A percentile compares a stretch with the other conserved stretches of the same genome.
Conservation (phyloP, 352 stramenopile genomes). For the Thalassiosira mediterranea region DNA sequence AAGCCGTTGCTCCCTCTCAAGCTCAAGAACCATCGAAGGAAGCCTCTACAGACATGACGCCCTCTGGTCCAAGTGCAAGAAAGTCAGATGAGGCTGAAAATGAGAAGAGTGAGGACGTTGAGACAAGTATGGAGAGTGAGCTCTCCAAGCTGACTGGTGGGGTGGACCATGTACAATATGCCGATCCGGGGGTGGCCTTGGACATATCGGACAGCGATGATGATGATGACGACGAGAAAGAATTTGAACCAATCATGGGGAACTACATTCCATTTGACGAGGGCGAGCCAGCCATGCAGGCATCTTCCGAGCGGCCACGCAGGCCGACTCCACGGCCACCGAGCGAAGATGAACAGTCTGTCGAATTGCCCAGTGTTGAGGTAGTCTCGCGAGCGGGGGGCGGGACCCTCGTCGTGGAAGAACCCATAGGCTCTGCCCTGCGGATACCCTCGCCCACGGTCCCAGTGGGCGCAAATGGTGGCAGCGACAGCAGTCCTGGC, state of each 20-base stretch:
- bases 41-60: background rate
- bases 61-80: too few relatives aligned
- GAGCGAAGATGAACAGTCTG: background rate
- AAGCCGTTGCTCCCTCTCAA: too few relatives aligned
- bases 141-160: background rate
- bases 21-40: too few relatives aligned
- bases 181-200: slow-evolving; percentile 23
- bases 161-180: slow-evolving; percentile 11
- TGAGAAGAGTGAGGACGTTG: background rate
- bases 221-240: slow-evolving; percentile 30
- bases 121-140: background rate
- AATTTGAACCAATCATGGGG: slow-evolving; percentile 30
- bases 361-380: background rate
- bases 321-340: background rate
- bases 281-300: too few relatives aligned
- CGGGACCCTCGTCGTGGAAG: too few relatives aligned
- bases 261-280: slow-evolving; percentile 25
- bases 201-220: slow-evolving; percentile 26
- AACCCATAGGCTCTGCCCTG: background rate
- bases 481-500: background rate
- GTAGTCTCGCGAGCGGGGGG: background rate
- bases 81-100: too few relatives aligned
- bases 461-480: background rate
- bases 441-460: background rate
- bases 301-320: too few relatives aligned